Conservation (phyloP, 2,329 filamentous ascomycete species). For the Alternaria arbusti region DNA sequence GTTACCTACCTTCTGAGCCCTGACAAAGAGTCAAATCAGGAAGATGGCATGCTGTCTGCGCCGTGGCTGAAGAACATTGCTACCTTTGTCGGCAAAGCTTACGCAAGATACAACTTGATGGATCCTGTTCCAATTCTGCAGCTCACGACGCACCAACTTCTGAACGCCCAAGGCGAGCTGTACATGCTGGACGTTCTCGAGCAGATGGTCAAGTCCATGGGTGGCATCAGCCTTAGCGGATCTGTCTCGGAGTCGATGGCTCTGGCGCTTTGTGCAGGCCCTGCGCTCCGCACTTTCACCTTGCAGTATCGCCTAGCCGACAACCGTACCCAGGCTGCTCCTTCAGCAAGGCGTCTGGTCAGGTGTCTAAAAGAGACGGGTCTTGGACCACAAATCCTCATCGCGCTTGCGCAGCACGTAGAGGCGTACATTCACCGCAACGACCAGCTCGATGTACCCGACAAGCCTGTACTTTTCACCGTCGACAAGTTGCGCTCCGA, state of each 20-base stretch:
- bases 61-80: conserved; percentile 91
- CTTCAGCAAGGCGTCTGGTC: conserved; percentile 80
- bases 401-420: conserved; percentile 88
- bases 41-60: conserved; percentile 77
- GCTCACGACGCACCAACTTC: conserved; percentile 86
- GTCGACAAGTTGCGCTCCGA: conserved; percentile 89
- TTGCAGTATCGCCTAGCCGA: conserved; percentile 79
- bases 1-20: conserved; percentile 72
- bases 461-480: conserved; percentile 87
- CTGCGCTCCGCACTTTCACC: conserved; percentile 78
- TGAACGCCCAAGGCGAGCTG: conserved; percentile 75
- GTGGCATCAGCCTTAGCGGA: conserved; percentile 83
- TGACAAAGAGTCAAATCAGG: conserved; percentile 65
- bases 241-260: conserved; percentile 91
- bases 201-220: conserved; percentile 90
- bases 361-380: conserved; percentile 78
- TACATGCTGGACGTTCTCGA: conserved; percentile 91
- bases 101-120: conserved; percentile 83
- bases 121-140: conserved; percentile 84
- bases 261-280: conserved; percentile 85
- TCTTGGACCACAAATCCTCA: conserved; percentile 81
- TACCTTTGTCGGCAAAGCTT: conserved; percentile 88
- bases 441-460: conserved; percentile 76
- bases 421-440: conserved; percentile 82
- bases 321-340: conserved; percentile 75